Percentiles rank a stretch among this genome's conserved stretches.
phyloP scores from a whole-genome alignment of 1,284 basidiomycete genomes.

The Neonothopanus nambi region DNA sequence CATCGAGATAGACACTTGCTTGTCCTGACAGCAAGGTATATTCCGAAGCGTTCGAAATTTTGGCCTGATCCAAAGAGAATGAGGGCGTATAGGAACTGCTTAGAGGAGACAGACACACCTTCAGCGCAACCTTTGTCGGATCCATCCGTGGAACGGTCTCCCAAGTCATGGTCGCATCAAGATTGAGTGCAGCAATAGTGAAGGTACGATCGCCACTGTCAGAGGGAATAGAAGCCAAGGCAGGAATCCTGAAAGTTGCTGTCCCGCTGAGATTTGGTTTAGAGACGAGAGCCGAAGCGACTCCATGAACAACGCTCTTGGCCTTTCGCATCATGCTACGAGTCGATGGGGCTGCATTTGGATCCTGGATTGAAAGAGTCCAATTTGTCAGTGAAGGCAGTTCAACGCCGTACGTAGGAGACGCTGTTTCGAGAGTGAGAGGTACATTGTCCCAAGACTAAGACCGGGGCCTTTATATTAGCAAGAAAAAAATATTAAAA shows the following conservation, averaged over 20 bases:
- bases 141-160: no score
- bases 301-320: not conserved
- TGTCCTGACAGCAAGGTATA: conserved; percentile 36
- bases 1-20: conserved; percentile 40
- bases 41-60: conserved; percentile 38
- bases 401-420: conserved; percentile 26
- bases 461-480: no score
- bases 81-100: no score
- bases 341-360: not conserved
- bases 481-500: not conserved
- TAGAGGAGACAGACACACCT: no score
- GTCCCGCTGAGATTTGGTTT: no score
- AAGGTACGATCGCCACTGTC: conserved; percentile 32
- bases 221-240: conserved; percentile 32
- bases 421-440: conserved; percentile 31
- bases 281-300: no score
- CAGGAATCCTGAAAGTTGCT: conserved; percentile 23
- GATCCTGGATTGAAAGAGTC: not conserved
- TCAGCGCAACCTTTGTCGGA: no score
- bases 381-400: no score
- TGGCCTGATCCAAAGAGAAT: conserved; percentile 27
- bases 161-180: conserved; percentile 30
- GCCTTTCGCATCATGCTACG: not conserved
- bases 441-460: conserved; percentile 30
- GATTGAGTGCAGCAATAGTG: conserved; percentile 30